Conservation (phyloP, 1,139 yeast genomes). For the Yamadazyma atmosphaerica region DNA sequence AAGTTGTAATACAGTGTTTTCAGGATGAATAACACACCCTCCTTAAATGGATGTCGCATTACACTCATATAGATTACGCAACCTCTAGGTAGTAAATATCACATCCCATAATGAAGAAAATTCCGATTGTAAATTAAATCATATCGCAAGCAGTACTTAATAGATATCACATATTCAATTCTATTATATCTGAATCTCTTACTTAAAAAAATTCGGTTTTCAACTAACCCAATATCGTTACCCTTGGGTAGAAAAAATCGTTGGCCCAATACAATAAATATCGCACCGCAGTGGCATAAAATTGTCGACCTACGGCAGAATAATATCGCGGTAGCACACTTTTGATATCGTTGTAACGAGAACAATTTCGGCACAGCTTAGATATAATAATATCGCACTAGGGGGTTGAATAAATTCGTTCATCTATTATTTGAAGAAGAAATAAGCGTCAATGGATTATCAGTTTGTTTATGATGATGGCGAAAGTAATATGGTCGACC, state of each 20-base stretch:
- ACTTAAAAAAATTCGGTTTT: conserved; percentile 2
- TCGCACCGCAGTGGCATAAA: conserved; percentile 2
- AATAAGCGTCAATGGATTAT: conserved; percentile 7
- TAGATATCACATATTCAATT: conserved; percentile 2
- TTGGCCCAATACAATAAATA: too few species aligned
- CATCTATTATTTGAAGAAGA: conserved; percentile 4
- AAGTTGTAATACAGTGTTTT: conserved; percentile 7
- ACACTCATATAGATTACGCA: conserved; percentile 5
- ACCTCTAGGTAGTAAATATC: conserved; percentile 4
- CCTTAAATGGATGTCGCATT: conserved; percentile 5
- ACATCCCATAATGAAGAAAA: conserved; percentile 4
- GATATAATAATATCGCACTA: conserved; percentile 4
- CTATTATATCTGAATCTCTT: conserved; percentile 4
- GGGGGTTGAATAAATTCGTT: conserved; percentile 5
- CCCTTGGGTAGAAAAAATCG: conserved; percentile 2
- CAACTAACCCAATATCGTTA: conserved; percentile 1
- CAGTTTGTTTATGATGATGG: conserved; percentile 10
- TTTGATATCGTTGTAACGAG: conserved; percentile 1
- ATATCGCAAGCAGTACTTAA: conserved; percentile 5
- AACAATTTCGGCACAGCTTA: conserved; percentile 1
- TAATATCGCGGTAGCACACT: conserved; percentile 2
- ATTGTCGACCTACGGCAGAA: conserved; percentile 1
- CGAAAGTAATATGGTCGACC: conserved; percentile 7
- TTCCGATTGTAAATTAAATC: conserved; percentile 6
- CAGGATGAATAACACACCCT: conserved; percentile 6